A percentile compares a stretch with the other conserved stretches of the same genome.
Evolutionary conservation across 2,329 filamentous ascomycete species (phyloP).

Genomic region (Neofusicoccum umdonicola): DNA sequence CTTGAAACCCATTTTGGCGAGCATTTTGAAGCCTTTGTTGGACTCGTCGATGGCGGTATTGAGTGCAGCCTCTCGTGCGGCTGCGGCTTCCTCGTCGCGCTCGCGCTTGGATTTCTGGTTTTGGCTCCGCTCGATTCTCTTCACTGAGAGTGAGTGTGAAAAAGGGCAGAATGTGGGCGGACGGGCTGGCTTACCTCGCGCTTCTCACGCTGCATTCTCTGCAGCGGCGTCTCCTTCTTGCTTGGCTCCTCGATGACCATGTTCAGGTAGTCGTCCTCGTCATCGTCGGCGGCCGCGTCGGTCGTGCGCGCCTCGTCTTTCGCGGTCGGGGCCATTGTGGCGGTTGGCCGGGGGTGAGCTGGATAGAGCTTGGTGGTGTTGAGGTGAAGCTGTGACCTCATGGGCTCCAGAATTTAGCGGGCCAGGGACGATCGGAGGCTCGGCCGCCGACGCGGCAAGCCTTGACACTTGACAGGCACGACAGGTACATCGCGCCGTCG

Average conservation of each 20-base stretch:
- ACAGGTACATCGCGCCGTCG: neutral
- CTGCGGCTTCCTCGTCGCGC: conserved; percentile 69
- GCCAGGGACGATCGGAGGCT: conserved; percentile 6
- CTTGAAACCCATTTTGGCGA: conserved; percentile 92
- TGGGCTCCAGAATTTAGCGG: neutral
- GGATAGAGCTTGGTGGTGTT: neutral
- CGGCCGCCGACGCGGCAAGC: neutral
- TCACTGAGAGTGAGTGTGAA: conserved; percentile 15
- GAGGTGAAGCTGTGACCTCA: conserved; percentile 9
- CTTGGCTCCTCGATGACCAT: conserved; percentile 78
- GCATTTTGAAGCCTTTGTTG: conserved; percentile 92
- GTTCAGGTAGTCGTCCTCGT: conserved; percentile 84
- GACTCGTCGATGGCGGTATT: conserved; percentile 60
- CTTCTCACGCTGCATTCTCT: conserved; percentile 55
- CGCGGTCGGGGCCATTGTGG: neutral
- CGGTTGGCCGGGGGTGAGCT: neutral
- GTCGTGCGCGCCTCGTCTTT: neutral
- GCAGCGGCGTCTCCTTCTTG: conserved; percentile 60
- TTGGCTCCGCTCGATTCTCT: conserved; percentile 14
- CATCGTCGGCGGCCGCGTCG: conserved; percentile 18
- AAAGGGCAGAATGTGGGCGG: neutral
- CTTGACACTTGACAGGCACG: neutral
- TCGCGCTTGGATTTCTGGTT: conserved; percentile 73
- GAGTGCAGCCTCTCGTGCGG: conserved; percentile 72
- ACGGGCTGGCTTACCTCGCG: conserved; percentile 42